Evolutionary conservation across 768 basidiomycete species (phyloP).

Genomic region (Neoboletus subvelutipes): DNA sequence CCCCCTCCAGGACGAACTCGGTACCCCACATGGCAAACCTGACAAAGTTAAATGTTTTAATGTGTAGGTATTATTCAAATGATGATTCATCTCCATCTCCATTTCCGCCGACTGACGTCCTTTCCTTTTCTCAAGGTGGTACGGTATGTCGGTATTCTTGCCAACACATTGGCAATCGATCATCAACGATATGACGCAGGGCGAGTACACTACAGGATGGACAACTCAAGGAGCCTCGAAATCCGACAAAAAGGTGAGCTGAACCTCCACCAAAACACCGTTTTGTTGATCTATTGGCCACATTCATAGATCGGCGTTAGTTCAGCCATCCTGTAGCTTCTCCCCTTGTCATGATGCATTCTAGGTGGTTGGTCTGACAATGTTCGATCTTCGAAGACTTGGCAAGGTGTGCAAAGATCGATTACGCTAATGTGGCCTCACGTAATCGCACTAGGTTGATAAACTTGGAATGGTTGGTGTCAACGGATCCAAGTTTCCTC

Average conservation of each 20-base stretch:
- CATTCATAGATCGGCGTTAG: slow-evolving; percentile 63
- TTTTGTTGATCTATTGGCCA: background rate
- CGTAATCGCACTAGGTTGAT: slow-evolving; percentile 48
- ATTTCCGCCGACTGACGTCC: background rate
- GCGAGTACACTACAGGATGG: slow-evolving; percentile 96
- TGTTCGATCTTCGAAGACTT: slow-evolving; percentile 83
- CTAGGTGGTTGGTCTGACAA: slow-evolving; percentile 84
- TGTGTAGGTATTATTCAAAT: slow-evolving; percentile 54
- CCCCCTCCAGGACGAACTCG: background rate
- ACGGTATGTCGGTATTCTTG: slow-evolving; percentile 33
- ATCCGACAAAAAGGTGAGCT: slow-evolving; percentile 86
- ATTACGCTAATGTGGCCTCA: slow-evolving; percentile 11
- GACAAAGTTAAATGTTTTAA: slow-evolving; percentile 65
- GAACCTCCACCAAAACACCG: background rate
- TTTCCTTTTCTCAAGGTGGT: slow-evolving; percentile 39
- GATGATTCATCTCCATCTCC: background rate
- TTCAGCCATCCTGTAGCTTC: slow-evolving; percentile 6
- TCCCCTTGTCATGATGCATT: slow-evolving; percentile 15
- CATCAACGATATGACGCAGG: slow-evolving; percentile 36
- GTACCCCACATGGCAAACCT: slow-evolving; percentile 40
- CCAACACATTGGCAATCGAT: background rate
- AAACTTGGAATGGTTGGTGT: slow-evolving; percentile 87
- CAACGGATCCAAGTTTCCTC: slow-evolving; percentile 85
- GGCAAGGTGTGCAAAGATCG: slow-evolving; percentile 57
- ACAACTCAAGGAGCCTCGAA: slow-evolving; percentile 88